Conservation (phyloP, 345 rosid genomes). For the Dimocarpus longan region DNA sequence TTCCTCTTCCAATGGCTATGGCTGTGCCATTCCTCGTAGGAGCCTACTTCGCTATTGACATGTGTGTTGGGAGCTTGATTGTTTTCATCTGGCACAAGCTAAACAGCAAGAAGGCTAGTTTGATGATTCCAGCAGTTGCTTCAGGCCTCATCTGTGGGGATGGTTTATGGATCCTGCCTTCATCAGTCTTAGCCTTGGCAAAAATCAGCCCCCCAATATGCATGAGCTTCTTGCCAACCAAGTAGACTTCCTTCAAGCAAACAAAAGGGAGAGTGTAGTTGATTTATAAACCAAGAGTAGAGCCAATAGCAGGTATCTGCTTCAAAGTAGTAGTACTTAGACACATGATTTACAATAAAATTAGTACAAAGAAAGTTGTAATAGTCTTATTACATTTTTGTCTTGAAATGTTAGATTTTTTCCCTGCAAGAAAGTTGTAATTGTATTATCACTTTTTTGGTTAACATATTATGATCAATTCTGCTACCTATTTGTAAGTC, state of each 20-base stretch:
- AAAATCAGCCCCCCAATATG: constrained; percentile 81
- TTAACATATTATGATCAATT: background rate
- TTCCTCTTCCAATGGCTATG: constrained; percentile 98
- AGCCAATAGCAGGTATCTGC: background rate
- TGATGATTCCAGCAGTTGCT: constrained; percentile 86
- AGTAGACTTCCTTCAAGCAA: constrained; percentile 7
- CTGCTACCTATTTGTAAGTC: background rate
- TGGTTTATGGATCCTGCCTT: constrained; percentile 91
- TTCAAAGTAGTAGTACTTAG: no score
- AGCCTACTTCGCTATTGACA: constrained; percentile 82
- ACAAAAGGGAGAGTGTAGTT: background rate
- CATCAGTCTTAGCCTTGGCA: constrained; percentile 71
- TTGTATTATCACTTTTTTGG: background rate
- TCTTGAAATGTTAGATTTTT: no score
- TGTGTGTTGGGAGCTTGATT: constrained; percentile 71
- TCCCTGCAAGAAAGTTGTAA: background rate
- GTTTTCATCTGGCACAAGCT: constrained; percentile 63
- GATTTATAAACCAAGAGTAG: background rate
- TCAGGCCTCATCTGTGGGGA: constrained; percentile 96
- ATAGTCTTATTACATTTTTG: background rate
- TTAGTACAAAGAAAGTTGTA: background rate
- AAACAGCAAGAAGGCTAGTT: constrained; percentile 47
- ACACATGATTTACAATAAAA: background rate
- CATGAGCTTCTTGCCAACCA: constrained; percentile 56
- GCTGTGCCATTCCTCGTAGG: constrained; percentile 95